Base-by-base conservation (phyloP, 2,329 filamentous ascomycete genomes). In the Aspergillus piperis region DNA sequence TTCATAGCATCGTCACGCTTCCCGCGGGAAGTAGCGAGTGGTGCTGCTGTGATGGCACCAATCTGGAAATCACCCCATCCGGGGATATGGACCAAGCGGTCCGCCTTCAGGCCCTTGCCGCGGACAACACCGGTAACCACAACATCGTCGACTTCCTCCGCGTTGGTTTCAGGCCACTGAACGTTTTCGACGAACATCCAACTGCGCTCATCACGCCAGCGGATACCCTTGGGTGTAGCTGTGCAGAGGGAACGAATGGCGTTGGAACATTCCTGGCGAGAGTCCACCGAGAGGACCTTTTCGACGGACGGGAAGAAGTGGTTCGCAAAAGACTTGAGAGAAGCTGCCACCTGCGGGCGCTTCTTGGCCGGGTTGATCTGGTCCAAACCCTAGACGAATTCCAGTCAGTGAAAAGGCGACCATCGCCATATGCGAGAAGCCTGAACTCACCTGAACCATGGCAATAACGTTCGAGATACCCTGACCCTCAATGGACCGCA, bases 11-110 rank as follows among this genome's bases (percentile, higher is more conserved):
- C 86, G 27, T 83, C 75, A 2, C 73, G 72, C 62, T 85, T 80
- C 53, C 70, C 86, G 64, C 86, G 81, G 2, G 73, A 82, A 23
- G 79, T 81, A 3, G 85, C 76, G 11, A 92, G 75, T 1, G 91
- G 90, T 10, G 92, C 90, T 25, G 90, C 87, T 19, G 88, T 88
- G 65, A 99, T 96, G 73, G 91, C 94, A 55, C 92, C 90, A 55
- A 99, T 88, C 77, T 97, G 92, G 73, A 93, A 97, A 58, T 92
- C 88, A 36, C 95, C 95, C 90, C 92, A 97, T 63, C 96, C 93
- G 42, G 93, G 93, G 54, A 99, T 83, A 71, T 98, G 93, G 5
- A 97, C 85, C 42, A 99, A 81, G 60, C 95, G 87, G 74, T 99
- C 92, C 3, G 92, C 90, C 74, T 97, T 98, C 55, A 99, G 76